These are phyloP conservation scores for Mycoemilia scoparia DNA, from an alignment of 192 early-diverging fungal genomes.

Conservation along the genomic window DNA sequence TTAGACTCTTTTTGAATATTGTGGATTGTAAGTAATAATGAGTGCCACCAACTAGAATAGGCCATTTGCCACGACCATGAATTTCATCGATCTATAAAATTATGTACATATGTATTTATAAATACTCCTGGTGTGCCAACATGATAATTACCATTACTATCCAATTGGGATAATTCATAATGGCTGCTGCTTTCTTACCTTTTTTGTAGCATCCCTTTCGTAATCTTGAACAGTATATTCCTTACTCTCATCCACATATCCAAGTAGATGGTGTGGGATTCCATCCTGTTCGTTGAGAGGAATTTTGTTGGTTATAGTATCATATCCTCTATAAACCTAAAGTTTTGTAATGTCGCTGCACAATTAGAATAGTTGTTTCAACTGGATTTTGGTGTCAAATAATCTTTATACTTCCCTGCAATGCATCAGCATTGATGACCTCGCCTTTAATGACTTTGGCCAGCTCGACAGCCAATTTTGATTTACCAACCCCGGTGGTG, in stretches of 20 bases:
- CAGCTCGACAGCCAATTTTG: slow-evolving; percentile 76
- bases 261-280: slow-evolving; percentile 73
- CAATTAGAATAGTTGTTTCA: neutral
- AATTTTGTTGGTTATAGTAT: slow-evolving; percentile 92
- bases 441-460: slow-evolving; percentile 66
- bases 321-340: slow-evolving; percentile 80
- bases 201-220: slow-evolving; percentile 47
- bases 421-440: slow-evolving; percentile 85
- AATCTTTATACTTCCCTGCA: slow-evolving; percentile 62
- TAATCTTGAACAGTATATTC: slow-evolving; percentile 86
- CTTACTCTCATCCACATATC: slow-evolving; percentile 41
- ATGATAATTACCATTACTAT: neutral
- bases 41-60: slow-evolving; percentile 89
- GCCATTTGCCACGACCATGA: slow-evolving; percentile 43
- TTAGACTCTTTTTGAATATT: slow-evolving; percentile 57
- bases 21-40: slow-evolving; percentile 92
- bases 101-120: slow-evolving; percentile 7
- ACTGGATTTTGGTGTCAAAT: too few species aligned
- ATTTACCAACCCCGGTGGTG: slow-evolving; percentile 94
- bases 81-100: slow-evolving; percentile 77
- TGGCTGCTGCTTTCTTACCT: too few species aligned
- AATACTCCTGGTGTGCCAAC: too few species aligned
- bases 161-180: too few species aligned
- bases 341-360: slow-evolving; percentile 9
- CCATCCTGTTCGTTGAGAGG: slow-evolving; percentile 42